Conservation (phyloP, 148 eudicot genomes). For the Vaccinium vitisidaea region DNA sequence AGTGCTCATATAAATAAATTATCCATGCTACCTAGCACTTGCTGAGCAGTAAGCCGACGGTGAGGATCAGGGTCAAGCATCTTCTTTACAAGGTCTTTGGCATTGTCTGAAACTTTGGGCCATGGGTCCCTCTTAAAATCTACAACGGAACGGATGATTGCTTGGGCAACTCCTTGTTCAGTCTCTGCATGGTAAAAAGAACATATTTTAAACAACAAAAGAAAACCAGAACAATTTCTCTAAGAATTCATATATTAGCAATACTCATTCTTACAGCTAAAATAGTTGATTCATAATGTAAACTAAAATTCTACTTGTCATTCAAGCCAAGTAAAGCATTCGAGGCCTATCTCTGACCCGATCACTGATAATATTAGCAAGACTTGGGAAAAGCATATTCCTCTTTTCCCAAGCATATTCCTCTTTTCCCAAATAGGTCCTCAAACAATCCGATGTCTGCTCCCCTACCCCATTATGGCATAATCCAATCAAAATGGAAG, state of each 20-base stretch:
- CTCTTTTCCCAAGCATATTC: too few species aligned
- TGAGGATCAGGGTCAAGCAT: conserved; percentile 79
- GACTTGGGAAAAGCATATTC: background rate
- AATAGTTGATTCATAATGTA: background rate
- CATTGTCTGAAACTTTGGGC: conserved; percentile 75
- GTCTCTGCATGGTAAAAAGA: conserved; percentile 44
- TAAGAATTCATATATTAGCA: background rate
- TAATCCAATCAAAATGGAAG: background rate
- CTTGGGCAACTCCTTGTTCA: conserved; percentile 90
- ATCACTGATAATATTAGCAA: background rate
- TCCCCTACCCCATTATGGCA: background rate
- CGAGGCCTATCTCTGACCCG: background rate
- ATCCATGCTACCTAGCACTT: conserved; percentile 56
- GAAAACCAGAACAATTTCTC: background rate
- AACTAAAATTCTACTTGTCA: background rate
- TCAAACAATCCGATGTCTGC: background rate
- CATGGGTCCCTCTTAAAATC: conserved; percentile 86
- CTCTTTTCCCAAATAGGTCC: background rate
- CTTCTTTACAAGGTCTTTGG: conserved; percentile 70
- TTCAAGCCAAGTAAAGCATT: background rate
- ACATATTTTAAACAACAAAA: background rate
- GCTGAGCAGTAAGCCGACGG: conserved; percentile 66
- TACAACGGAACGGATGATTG: conserved; percentile 65
- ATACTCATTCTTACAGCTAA: background rate
- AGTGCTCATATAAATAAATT: background rate